Evolutionary conservation across 1,284 basidiomycete species (phyloP).

Genomic region (Trichosporon asahii): DNA sequence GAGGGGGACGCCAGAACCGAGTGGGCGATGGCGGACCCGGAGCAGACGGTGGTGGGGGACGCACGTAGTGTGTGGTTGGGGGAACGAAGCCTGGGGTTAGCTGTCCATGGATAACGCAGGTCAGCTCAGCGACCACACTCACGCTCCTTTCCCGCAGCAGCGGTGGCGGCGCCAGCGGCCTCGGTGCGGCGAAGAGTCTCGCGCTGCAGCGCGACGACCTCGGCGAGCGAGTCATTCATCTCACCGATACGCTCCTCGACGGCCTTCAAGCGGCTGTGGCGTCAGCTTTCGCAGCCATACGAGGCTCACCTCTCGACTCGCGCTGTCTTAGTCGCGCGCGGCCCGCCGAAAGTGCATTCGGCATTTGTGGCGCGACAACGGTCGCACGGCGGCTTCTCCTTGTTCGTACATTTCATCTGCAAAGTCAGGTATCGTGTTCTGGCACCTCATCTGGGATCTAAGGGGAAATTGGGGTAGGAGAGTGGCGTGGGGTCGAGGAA

Average conservation of each 20-base stretch:
- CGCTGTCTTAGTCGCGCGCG: conserved; percentile 64
- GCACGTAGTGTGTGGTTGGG: neutral
- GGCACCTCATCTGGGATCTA: neutral
- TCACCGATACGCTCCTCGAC: conserved; percentile 74
- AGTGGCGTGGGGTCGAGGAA: neutral
- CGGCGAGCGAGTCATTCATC: conserved; percentile 71
- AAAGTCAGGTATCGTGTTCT: conserved; percentile 7
- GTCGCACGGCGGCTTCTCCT: conserved; percentile 65
- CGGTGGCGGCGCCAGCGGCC: conserved; percentile 53
- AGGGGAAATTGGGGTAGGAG: neutral
- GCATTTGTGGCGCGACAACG: conserved; percentile 58
- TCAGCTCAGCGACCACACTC: neutral
- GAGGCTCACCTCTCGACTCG: conserved; percentile 75
- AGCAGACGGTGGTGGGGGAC: conserved; percentile 19
- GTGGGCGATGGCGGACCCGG: conserved; percentile 12
- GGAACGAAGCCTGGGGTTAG: neutral
- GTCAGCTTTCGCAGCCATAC: neutral
- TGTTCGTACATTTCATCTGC: conserved; percentile 63
- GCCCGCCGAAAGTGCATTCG: conserved; percentile 85
- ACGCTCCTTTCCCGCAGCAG: conserved; percentile 29
- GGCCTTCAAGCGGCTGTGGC: conserved; percentile 71
- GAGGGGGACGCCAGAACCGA: neutral
- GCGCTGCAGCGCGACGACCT: conserved; percentile 62
- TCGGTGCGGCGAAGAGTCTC: conserved; percentile 49
- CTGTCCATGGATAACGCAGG: neutral